These are phyloP conservation scores for Forsythia suspensa DNA, from an alignment of 257 asterid genomes.

Conservation along the genomic window DNA sequence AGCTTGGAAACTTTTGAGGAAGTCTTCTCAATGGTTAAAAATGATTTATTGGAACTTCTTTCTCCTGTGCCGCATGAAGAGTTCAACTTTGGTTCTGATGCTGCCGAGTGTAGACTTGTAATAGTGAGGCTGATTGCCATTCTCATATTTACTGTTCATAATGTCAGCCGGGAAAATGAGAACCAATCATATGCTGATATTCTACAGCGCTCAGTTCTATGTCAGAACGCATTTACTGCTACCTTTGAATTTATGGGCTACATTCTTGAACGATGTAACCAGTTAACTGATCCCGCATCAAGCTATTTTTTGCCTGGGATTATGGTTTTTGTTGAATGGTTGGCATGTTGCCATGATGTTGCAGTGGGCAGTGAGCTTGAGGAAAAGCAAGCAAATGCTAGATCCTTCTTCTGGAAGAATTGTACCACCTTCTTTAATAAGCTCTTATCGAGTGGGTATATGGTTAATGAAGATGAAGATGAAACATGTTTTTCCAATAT, in stretches of 20 bases:
- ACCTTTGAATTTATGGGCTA: slow-evolving; percentile 79
- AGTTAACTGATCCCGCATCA: slow-evolving; percentile 68
- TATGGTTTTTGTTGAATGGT: slow-evolving; percentile 91
- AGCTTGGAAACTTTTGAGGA: slow-evolving; percentile 89
- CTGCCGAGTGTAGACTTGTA: slow-evolving; percentile 65
- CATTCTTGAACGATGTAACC: slow-evolving; percentile 73
- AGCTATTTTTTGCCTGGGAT: slow-evolving; percentile 88
- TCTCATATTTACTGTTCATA: slow-evolving; percentile 80
- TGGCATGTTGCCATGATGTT: slow-evolving; percentile 79
- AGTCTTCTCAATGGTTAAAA: slow-evolving; percentile 66
- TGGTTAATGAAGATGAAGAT: slow-evolving; percentile 64
- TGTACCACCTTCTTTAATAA: slow-evolving; percentile 67
- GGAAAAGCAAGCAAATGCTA: slow-evolving; percentile 70
- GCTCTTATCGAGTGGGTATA: slow-evolving; percentile 62
- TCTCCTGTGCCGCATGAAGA: slow-evolving; percentile 71
- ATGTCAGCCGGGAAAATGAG: slow-evolving; percentile 73
- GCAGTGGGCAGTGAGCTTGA: slow-evolving; percentile 71
- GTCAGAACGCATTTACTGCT: slow-evolving; percentile 80
- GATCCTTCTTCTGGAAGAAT: slow-evolving; percentile 73
- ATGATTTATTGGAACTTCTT: slow-evolving; percentile 67
- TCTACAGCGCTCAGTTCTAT: slow-evolving; percentile 83
- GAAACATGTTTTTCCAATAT: slow-evolving; percentile 79
- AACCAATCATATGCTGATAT: slow-evolving; percentile 90
- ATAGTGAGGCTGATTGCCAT: slow-evolving; percentile 73
- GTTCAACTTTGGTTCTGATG: slow-evolving; percentile 65